Percentiles rank a stretch among this genome's conserved stretches.
These are phyloP conservation scores for Psilocybe cubensis DNA, from an alignment of 768 basidiomycete genomes.

Conservation along the genomic window DNA sequence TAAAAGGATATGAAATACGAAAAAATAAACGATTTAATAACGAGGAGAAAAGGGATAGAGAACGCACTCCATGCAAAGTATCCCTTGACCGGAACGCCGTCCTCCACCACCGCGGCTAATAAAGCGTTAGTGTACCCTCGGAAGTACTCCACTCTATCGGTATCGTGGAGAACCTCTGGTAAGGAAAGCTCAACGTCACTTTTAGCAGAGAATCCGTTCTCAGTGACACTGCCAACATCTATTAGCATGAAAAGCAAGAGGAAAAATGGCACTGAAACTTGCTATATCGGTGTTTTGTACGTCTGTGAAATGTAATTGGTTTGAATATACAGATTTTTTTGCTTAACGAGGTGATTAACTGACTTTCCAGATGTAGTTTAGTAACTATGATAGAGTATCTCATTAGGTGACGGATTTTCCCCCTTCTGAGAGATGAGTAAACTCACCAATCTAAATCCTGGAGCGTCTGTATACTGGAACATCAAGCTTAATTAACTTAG, in stretches of 20 bases:
- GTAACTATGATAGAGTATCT: slow-evolving; percentile 35
- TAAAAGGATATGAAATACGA: too few relatives aligned
- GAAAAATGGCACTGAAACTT: slow-evolving; percentile 13
- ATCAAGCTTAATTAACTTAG: neutral
- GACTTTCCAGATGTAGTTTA: slow-evolving; percentile 72
- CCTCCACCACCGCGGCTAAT: slow-evolving; percentile 54
- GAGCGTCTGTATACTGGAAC: slow-evolving; percentile 38
- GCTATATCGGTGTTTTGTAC: slow-evolving; percentile 58
- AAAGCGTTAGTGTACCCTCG: slow-evolving; percentile 55
- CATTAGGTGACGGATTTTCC: slow-evolving; percentile 1
- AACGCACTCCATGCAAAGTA: slow-evolving; percentile 72
- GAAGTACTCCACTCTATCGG: slow-evolving; percentile 67
- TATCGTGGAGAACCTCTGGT: slow-evolving; percentile 53
- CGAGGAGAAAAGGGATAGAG: neutral
- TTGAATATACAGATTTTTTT: too few relatives aligned
- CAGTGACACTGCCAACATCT: slow-evolving; percentile 55
- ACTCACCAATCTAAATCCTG: slow-evolving; percentile 34
- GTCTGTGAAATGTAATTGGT: slow-evolving; percentile 27
- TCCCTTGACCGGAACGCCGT: slow-evolving; percentile 58
- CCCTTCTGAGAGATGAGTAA: neutral
- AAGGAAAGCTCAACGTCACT: slow-evolving; percentile 52
- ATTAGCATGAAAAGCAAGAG: neutral
- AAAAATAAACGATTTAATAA: too few relatives aligned
- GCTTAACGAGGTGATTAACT: too few relatives aligned
- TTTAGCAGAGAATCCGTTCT: slow-evolving; percentile 72